Evolutionary conservation across 208 protist genomes (phyloP).

Genomic region (Acanthamoeba royreba): DNA sequence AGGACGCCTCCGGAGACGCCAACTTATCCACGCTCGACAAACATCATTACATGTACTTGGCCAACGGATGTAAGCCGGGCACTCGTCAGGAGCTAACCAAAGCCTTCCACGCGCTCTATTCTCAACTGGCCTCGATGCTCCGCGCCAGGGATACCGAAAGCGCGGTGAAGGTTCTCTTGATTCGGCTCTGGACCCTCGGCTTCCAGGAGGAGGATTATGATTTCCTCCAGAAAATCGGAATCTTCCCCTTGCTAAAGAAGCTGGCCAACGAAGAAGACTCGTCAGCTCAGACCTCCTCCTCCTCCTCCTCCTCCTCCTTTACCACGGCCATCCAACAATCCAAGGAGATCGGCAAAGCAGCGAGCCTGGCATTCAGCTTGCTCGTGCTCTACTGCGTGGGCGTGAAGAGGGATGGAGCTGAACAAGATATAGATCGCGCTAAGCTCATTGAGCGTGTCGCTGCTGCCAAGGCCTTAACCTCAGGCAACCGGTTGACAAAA

Average conservation of each 20-base stretch:
- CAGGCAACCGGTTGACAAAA: background rate
- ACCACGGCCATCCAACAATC: too few relatives aligned
- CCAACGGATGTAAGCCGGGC: background rate
- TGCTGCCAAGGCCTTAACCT: background rate
- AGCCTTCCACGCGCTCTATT: background rate
- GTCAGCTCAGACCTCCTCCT: background rate
- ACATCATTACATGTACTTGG: background rate
- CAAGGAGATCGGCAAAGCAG: background rate
- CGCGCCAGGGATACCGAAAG: background rate
- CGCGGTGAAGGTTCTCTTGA: background rate
- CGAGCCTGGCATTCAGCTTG: background rate
- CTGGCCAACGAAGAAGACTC: background rate
- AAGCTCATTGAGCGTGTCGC: background rate
- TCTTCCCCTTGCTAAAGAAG: slow-evolving; percentile 10
- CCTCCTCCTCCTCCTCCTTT: background rate
- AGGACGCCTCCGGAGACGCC: background rate
- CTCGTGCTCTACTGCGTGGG: background rate
- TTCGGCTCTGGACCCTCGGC: slow-evolving; percentile 4
- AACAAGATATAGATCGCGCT: background rate
- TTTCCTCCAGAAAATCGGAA: background rate
- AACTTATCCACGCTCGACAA: background rate
- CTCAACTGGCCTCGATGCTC: background rate
- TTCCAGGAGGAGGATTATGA: background rate
- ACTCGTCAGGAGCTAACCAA: background rate
- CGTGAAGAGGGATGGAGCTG: background rate